Evolutionary conservation across 768 basidiomycete species (phyloP), one percentile per base, ranked within the genome.

Genomic region (Trametes meyenii): DNA sequence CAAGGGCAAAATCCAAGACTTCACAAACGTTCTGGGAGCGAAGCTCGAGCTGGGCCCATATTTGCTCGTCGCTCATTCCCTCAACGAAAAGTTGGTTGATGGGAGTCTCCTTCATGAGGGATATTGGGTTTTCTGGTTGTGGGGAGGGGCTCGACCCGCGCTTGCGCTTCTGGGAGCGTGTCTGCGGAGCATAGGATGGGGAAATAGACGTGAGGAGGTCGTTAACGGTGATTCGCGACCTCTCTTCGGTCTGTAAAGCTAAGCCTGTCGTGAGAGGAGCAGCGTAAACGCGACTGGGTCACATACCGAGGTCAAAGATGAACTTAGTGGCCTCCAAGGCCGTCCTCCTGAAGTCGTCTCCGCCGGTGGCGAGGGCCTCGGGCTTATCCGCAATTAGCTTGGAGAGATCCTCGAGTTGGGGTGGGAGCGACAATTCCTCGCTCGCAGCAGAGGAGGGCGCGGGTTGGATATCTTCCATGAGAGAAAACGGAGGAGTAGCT

Each of bases 31-130:
- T 82, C 62, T 85, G 82, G 16, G 87, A 79, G 45, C 92, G 79
- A 55, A 99, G 78, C 70, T 98, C 96, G 56, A 98, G 73, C 76
- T 99, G 96, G 42, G 88, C 88, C 96, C 96, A 99, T 26, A 98
- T 78, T 72, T 96, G 95, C 58, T 92, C 91, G 23, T 85, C 81
- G 66, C 87, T 89, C 85, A 97, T 88, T 17, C 83, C 88, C 21
- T 93, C 85, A 13, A 87, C 78, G 61, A 86, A 90, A 19, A 99
- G 82, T 38, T 83, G 83, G 7, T 85, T 78, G 2, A 98, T 73
- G 6, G 95, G 95, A 0, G 96, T 97, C 24, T 76, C 76, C 52
- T 78, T 70, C 51, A 87, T 77, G 12, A 73, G 13, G 4, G 69
- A 64, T 10, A 56, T 49, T 7, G 62, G 55, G 4, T 70, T 49